Conservation (phyloP, 768 basidiomycete genomes). For the Pholiota molesta region DNA sequence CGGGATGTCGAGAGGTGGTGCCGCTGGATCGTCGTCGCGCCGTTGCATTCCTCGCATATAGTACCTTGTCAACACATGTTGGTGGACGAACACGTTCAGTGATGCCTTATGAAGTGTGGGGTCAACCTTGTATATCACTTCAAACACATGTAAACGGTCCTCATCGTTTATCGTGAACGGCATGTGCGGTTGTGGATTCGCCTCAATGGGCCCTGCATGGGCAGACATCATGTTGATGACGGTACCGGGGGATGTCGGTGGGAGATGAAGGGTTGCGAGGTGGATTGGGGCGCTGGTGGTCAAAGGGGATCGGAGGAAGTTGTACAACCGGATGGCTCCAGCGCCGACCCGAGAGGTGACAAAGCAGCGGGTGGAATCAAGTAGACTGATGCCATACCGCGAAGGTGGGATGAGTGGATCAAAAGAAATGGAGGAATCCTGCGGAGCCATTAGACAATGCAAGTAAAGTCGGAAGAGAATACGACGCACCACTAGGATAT, state of each 20-base stretch:
- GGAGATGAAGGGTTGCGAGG: neutral
- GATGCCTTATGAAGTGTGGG: too few species aligned
- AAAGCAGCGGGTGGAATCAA: neutral
- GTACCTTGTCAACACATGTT: neutral
- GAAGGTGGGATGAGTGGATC: neutral
- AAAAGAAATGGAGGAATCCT: neutral
- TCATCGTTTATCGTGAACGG: neutral
- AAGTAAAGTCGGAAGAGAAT: too few species aligned
- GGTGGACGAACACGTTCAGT: neutral
- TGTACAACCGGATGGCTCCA: neutral
- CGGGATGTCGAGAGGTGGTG: neutral
- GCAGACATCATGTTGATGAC: neutral
- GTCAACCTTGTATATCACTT: too few species aligned
- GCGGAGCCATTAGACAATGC: neutral
- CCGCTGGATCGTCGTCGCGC: too few species aligned
- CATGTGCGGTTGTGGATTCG: neutral
- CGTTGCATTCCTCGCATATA: too few species aligned
- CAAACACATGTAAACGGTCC: constrained; percentile 3
- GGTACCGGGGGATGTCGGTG: neutral
- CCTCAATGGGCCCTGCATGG: constrained; percentile 4
- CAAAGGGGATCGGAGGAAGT: neutral
- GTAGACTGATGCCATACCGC: too few species aligned
- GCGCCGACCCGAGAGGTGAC: neutral
- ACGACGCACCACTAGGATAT: too few species aligned
- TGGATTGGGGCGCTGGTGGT: neutral